Evolutionary conservation across 441 rosid species (phyloP).

Genomic region (Populus hybrid): DNA sequence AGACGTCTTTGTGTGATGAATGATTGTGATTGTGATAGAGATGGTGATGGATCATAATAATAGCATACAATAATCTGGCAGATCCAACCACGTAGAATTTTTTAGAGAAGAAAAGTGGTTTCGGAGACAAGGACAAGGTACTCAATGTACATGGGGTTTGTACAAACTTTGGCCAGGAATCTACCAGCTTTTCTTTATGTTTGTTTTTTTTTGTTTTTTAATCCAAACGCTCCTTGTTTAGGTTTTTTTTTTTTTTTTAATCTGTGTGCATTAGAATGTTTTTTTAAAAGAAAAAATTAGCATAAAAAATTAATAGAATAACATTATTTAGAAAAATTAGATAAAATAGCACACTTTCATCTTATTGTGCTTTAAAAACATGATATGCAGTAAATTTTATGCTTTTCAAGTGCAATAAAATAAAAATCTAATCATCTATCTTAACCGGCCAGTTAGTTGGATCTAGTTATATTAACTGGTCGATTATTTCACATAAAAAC

Average conservation of each 20-base stretch:
- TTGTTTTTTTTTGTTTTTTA: conserved; percentile 2
- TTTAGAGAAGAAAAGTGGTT: background rate
- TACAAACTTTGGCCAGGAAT: conserved; percentile 9
- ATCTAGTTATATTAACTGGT: no score
- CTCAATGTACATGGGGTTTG: background rate
- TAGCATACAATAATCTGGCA: background rate
- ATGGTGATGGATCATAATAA: background rate
- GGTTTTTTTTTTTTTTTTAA: no score
- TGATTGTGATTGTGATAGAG: background rate
- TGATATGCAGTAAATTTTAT: background rate
- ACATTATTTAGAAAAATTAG: no score
- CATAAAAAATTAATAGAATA: no score
- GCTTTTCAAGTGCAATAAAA: background rate
- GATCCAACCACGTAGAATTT: conserved; percentile 5
- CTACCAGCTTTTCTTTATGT: conserved; percentile 19
- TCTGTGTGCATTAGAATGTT: no score
- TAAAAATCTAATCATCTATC: background rate
- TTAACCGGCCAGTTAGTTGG: no score
- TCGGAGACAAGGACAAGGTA: background rate
- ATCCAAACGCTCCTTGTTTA: conserved; percentile 26
- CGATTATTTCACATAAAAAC: no score
- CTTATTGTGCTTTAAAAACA: rapidly evolving
- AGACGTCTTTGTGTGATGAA: conserved; percentile 1
- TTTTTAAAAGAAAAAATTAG: no score
- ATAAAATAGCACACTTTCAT: no score